Percentiles rank a stretch among this genome's conserved stretches.
phyloP scores from a whole-genome alignment of 441 rosid species.

The Populus tomentosa region DNA sequence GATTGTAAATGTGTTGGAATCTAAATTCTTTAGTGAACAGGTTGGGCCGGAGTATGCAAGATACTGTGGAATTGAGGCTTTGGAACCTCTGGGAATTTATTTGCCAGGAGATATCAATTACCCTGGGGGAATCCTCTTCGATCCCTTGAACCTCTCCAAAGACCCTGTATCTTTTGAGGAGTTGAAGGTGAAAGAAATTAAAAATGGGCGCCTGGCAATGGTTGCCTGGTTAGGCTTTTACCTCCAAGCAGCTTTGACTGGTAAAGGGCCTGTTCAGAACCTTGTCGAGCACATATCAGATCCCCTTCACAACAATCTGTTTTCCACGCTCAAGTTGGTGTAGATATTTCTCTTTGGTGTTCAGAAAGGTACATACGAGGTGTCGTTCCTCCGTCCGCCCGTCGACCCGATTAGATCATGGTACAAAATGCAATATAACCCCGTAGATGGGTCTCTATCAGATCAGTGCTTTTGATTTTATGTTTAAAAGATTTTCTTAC shows the following conservation, averaged over 20 bases:
- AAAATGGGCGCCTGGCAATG: conserved; percentile 85
- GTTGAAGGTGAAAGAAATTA: conserved; percentile 88
- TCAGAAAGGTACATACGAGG: neutral
- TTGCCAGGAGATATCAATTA: conserved; percentile 86
- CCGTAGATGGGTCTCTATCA: too few relatives aligned
- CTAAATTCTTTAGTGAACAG: conserved; percentile 21
- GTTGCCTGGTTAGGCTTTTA: conserved; percentile 92
- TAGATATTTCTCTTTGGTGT: conserved; percentile 5
- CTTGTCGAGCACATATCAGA: conserved; percentile 71
- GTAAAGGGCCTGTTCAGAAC: conserved; percentile 84
- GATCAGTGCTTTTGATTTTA: too few relatives aligned
- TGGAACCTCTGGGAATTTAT: conserved; percentile 90
- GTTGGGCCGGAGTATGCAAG: conserved; percentile 96
- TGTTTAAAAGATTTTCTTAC: too few relatives aligned
- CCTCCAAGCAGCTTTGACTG: conserved; percentile 70
- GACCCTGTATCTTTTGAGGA: conserved; percentile 81
- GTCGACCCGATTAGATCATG: too few relatives aligned
- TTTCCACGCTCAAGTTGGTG: conserved; percentile 41
- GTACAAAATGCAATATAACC: too few relatives aligned
- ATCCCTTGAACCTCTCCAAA: conserved; percentile 72
- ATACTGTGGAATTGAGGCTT: conserved; percentile 81
- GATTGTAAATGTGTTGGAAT: neutral
- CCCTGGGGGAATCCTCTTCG: conserved; percentile 85
- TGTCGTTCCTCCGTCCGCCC: too few relatives aligned
- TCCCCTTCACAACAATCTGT: conserved; percentile 68